A percentile compares a stretch with the other conserved stretches of the same genome.
phyloP scores from a whole-genome alignment of 1,284 basidiomycete genomes.

The Ganoderma boninense region DNA sequence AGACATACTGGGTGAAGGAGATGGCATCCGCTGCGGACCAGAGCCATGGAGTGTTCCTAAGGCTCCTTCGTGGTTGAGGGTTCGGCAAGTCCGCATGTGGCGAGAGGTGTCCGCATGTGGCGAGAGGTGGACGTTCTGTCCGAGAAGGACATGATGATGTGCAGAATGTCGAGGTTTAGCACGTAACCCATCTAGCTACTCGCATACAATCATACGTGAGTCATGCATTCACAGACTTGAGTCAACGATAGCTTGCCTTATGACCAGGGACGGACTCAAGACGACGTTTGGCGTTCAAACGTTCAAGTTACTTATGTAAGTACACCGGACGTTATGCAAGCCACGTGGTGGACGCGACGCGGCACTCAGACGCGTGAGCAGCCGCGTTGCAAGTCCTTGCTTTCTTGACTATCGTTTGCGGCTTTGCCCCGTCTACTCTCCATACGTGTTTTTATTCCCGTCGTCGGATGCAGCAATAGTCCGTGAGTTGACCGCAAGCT shows the following conservation, averaged over 20 bases:
- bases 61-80: constrained; percentile 9
- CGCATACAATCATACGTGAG: too few relatives aligned
- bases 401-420: neutral
- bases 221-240: too few relatives aligned
- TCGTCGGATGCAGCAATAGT: neutral
- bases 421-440: neutral
- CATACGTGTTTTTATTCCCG: neutral
- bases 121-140: neutral
- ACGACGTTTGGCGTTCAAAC: too few relatives aligned
- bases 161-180: neutral
- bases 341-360: neutral
- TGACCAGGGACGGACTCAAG: neutral
- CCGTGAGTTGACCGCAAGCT: neutral
- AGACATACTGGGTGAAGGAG: neutral
- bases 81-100: constrained; percentile 2
- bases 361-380: neutral
- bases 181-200: neutral
- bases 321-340: too few relatives aligned
- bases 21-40: neutral
- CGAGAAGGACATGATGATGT: constrained; percentile 6
- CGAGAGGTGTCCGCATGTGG: constrained; percentile 7
- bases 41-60: neutral
- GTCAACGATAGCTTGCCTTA: neutral
- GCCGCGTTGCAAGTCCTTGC: neutral
- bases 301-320: too few relatives aligned